Base-by-base conservation (phyloP, 2,329 filamentous ascomycete species). In the Aspergillus floridensis region DNA sequence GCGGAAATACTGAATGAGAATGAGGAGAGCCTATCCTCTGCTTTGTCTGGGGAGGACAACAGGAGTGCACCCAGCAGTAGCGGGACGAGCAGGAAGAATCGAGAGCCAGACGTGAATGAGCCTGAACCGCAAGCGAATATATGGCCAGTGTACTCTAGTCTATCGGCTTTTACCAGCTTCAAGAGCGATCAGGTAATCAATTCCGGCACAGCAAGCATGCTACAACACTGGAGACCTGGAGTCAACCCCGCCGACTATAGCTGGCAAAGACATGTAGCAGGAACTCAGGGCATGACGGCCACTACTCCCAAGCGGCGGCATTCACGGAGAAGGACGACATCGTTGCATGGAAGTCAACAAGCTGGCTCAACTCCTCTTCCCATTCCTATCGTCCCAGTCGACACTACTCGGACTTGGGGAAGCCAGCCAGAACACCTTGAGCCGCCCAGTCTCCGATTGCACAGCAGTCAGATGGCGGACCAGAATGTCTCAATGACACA, bases 401-500 rank as follows among this genome's bases (percentile, higher is more conserved):
- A 61, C 22, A 31, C 14, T 4, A 2, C 48, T 16, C 65, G 70
- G 41, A 61, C 65, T 48, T 72, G 71, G 68, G 73, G 71, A 29
- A 76, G 68, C 58, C 74, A 76, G 57, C 72, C 72, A 5, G 67
- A 71, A n/a, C 57, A 52, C 16, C 57, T 59, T 38, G 58, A 64
- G 50, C 57, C 49, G 44, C 62, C 65, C 38, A 57, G 59, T 41
- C 31, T 65, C 21, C 59, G 64, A 55, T 44, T 73, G 21, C 63
- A 67, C 35, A 77, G 72, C 61, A 77, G 75, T 57, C 76, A 78
- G 48, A 61, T 67, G 21, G 68, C 63, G 10, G 64, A 74, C 19
- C 71, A 73, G 16, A 68, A 69, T 31, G 53, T 72, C 21, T 70
- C 74, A 5, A 77, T 77, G 74, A 78, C 74, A n/a, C 76, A 78